Percentiles rank a stretch among this genome's conserved stretches.
Evolutionary conservation across 176 grass and related monocot genomes (phyloP).

Genomic region (Musa itinerans): DNA sequence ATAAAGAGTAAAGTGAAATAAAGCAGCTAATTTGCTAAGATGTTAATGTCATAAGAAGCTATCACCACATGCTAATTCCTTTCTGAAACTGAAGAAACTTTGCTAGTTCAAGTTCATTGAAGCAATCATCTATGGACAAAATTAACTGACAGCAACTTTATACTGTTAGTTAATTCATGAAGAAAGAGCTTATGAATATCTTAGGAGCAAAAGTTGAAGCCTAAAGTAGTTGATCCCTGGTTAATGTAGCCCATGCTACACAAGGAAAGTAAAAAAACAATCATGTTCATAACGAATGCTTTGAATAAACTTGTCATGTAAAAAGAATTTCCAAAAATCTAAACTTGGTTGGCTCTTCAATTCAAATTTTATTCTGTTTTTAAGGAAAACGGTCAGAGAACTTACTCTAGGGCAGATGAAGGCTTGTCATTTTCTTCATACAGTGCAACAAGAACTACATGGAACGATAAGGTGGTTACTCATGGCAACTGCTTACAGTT

Average conservation of each 20-base stretch:
- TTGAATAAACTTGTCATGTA: too few relatives aligned
- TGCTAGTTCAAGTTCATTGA: neutral
- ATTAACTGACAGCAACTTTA: neutral
- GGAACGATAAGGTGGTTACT: neutral
- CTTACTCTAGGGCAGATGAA: constrained; percentile 80
- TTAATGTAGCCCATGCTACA: neutral
- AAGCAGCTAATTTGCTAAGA: too few relatives aligned
- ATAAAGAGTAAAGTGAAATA: too few relatives aligned
- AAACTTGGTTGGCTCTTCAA: neutral
- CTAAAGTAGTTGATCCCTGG: too few relatives aligned
- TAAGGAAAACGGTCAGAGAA: constrained; percentile 10
- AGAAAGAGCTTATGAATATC: neutral
- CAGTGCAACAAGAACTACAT: constrained; percentile 71
- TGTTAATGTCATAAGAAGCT: too few relatives aligned
- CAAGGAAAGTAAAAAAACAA: too few relatives aligned
- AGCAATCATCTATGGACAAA: neutral
- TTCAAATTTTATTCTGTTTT: neutral
- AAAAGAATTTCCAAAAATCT: neutral
- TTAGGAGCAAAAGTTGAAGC: neutral
- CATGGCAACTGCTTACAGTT: neutral
- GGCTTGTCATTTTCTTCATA: constrained; percentile 87
- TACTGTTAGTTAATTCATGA: neutral
- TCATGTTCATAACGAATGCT: too few relatives aligned
- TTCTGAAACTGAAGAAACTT: too few relatives aligned
- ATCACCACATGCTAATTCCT: too few relatives aligned